Conservation (phyloP, 352 stramenopile genomes). For the Phytophthora melonis region DNA sequence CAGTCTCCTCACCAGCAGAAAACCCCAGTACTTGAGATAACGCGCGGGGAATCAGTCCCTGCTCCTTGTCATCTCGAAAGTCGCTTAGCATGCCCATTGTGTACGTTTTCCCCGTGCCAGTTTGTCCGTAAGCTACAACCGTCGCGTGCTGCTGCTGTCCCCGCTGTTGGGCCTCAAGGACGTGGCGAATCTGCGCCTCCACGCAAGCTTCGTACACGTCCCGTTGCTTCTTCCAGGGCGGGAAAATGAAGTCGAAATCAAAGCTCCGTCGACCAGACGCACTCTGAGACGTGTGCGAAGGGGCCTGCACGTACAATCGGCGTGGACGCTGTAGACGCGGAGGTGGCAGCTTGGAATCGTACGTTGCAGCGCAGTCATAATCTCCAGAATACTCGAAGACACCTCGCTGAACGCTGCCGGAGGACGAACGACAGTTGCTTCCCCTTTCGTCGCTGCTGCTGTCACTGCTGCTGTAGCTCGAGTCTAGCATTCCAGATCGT, state of each 20-base stretch:
- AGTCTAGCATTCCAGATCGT: conserved; percentile 5
- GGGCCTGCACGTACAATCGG: conserved; percentile 37
- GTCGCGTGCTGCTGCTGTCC: conserved; percentile 48
- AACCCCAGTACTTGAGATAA: conserved; percentile 61
- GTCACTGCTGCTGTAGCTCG: conserved; percentile 18
- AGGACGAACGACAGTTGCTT: conserved; percentile 9
- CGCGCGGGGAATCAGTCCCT: conserved; percentile 74
- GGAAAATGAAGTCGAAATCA: conserved; percentile 74
- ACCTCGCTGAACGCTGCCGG: conserved; percentile 27
- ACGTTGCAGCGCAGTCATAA: conserved; percentile 15
- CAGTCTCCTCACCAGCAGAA: conserved; percentile 19
- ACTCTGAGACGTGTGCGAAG: conserved; percentile 5
- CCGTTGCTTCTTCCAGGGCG: conserved; percentile 54
- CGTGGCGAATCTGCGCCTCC: conserved; percentile 45
- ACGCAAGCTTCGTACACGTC: conserved; percentile 63
- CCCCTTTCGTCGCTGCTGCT: conserved; percentile 20
- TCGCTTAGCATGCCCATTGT: conserved; percentile 78
- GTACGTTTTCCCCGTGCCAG: conserved; percentile 80
- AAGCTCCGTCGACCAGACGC: conserved; percentile 51
- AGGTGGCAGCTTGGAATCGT: conserved; percentile 25
- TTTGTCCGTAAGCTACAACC: conserved; percentile 77
- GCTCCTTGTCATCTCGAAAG: conserved; percentile 37
- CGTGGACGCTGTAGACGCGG: conserved; percentile 34
- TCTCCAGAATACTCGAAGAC: conserved; percentile 43
- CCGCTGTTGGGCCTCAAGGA: conserved; percentile 44